A percentile compares a stretch with the other conserved stretches of the same genome.
Conservation (phyloP, 768 basidiomycete genomes). For the Cystobasidium tubakii region DNA sequence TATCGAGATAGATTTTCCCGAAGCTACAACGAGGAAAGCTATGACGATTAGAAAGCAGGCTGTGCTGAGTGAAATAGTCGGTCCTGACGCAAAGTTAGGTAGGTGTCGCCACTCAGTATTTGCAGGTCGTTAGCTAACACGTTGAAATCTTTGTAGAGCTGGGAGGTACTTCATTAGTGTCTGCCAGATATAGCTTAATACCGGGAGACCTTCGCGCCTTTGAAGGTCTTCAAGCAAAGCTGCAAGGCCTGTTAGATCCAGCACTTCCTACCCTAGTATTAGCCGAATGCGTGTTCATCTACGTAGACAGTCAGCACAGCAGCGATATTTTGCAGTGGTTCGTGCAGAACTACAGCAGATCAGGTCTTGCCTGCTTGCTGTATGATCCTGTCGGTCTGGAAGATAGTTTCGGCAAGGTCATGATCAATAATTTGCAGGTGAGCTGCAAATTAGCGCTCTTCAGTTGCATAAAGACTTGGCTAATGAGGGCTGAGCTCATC, state of each 20-base stretch:
- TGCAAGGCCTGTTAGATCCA: constrained; percentile 55
- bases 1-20: constrained; percentile 84
- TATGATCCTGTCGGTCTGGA: constrained; percentile 91
- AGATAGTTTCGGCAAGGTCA: constrained; percentile 85
- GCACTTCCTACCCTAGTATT: constrained; percentile 71
- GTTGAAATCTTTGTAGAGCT: constrained; percentile 51
- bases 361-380: constrained; percentile 55
- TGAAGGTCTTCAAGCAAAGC: constrained; percentile 49
- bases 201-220: constrained; percentile 70
- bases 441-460: neutral
- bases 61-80: constrained; percentile 57
- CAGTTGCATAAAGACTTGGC: neutral
- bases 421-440: constrained; percentile 80
- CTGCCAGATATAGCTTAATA: constrained; percentile 63
- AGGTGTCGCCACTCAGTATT: neutral
- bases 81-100: constrained; percentile 50
- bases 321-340: constrained; percentile 68
- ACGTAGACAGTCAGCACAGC: constrained; percentile 64
- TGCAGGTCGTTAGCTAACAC: neutral
- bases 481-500: neutral
- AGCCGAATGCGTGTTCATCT: constrained; percentile 89
- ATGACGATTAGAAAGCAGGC: constrained; percentile 68
- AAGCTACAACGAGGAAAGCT: constrained; percentile 74
- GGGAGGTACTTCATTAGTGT: constrained; percentile 60
- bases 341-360: constrained; percentile 56